A percentile compares a stretch with the other conserved stretches of the same genome.
Evolutionary conservation across 1,284 basidiomycete species (phyloP).

Genomic region (Apiotrichum gamsii): DNA sequence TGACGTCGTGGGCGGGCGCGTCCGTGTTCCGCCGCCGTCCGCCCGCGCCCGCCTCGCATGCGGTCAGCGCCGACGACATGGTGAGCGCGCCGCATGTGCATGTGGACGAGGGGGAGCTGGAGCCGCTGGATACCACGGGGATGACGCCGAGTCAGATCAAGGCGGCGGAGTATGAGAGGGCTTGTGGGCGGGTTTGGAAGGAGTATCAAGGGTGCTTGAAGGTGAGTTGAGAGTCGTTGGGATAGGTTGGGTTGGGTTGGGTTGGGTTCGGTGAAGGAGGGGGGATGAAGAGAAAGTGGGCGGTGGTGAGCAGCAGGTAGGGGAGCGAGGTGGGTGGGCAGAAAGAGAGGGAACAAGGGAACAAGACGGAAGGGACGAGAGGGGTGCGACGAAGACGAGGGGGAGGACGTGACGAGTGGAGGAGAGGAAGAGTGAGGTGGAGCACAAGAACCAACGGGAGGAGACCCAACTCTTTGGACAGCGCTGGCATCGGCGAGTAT

Average conservation of each 20-base stretch:
- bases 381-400: no score
- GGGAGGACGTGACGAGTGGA: no score
- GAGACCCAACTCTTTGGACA: no score
- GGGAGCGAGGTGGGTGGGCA: no score
- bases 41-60: background rate
- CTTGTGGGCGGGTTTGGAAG: slow-evolving; percentile 73
- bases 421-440: no score
- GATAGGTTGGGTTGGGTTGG: background rate
- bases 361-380: no score
- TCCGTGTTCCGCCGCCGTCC: slow-evolving; percentile 17
- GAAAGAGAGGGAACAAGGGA: no score
- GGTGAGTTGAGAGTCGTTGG: slow-evolving; percentile 51
- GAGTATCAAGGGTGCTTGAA: slow-evolving; percentile 74
- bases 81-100: slow-evolving; percentile 13
- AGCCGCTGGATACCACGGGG: slow-evolving; percentile 33
- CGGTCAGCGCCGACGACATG: slow-evolving; percentile 14
- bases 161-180: slow-evolving; percentile 72
- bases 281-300: no score
- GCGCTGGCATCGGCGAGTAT: no score
- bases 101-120: background rate
- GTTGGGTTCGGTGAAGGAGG: background rate
- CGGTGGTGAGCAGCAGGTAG: no score
- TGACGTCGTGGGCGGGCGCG: slow-evolving; percentile 24
- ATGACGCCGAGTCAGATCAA: slow-evolving; percentile 42
- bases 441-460: no score